phyloP scores from a whole-genome alignment of 176 grass and related monocot genomes.

The Bothriochloa decipiens region DNA sequence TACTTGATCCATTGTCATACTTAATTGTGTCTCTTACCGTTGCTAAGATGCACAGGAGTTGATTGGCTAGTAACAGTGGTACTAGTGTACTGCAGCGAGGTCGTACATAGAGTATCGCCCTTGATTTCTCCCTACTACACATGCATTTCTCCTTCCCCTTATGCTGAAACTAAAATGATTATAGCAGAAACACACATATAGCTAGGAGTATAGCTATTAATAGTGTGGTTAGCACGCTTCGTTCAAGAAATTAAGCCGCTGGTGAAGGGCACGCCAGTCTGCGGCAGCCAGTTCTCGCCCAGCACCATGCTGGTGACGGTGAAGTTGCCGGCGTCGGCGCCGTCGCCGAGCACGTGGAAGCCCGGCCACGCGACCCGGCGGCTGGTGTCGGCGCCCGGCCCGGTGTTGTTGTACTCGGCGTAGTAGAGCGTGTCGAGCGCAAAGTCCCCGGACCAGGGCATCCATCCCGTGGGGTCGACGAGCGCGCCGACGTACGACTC shows the following conservation, averaged over 20 bases:
- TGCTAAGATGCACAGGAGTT: no score
- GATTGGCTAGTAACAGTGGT: no score
- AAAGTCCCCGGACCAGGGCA: slow-evolving; percentile 68
- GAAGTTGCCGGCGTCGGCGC: slow-evolving; percentile 54
- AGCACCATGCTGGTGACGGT: slow-evolving; percentile 62
- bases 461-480: slow-evolving; percentile 61
- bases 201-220: no score
- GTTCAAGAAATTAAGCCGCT: slow-evolving; percentile 34
- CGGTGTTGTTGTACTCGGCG: slow-evolving; percentile 78
- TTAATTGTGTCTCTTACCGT: no score
- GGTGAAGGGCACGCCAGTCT: slow-evolving; percentile 65
- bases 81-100: no score
- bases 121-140: no score
- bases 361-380: slow-evolving; percentile 59
- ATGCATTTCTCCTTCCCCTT: no score
- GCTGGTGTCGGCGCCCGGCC: slow-evolving; percentile 54
- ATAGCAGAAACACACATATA: no score
- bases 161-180: no score
- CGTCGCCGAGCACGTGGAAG: slow-evolving; percentile 50
- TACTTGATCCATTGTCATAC: no score
- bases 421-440: slow-evolving; percentile 93
- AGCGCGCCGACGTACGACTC: slow-evolving; percentile 54
- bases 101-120: no score
- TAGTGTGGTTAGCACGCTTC: not conserved
- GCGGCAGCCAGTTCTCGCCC: slow-evolving; percentile 67